Percentiles rank a stretch among this genome's conserved stretches.
Evolutionary conservation across 2,329 filamentous ascomycete genomes (phyloP).

Genomic region (Lizonia empirigonia): DNA sequence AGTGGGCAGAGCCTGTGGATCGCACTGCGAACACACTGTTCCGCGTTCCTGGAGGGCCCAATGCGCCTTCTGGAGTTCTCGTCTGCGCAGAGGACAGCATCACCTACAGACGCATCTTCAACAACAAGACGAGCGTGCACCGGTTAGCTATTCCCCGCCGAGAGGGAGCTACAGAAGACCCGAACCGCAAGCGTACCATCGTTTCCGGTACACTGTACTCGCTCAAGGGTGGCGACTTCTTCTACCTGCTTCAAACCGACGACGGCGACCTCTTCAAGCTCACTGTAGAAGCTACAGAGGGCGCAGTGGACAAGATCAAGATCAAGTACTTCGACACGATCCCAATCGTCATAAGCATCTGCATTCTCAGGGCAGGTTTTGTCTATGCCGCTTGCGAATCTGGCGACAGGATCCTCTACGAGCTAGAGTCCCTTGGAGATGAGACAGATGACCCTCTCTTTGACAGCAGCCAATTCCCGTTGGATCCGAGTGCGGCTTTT

Average conservation of each 20-base stretch:
- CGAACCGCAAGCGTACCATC: constrained; percentile 84
- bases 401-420: constrained; percentile 93
- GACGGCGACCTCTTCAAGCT: constrained; percentile 99
- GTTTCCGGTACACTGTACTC: constrained; percentile 96
- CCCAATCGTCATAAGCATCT: constrained; percentile 82
- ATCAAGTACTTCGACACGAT: constrained; percentile 99
- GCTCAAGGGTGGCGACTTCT: constrained; percentile 87
- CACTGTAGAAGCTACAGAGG: constrained; percentile 81
- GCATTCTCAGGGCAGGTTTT: constrained; percentile 94
- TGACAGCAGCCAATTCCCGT: constrained; percentile 78
- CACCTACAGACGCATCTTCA: constrained; percentile 93
- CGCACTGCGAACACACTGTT: constrained; percentile 88
- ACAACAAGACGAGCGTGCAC: constrained; percentile 72
- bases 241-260: constrained; percentile 93
- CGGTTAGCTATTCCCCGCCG: constrained; percentile 87
- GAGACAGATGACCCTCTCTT: constrained; percentile 91
- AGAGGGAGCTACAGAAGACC: constrained; percentile 87
- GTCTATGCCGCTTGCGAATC: constrained; percentile 91
- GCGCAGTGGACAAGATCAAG: constrained; percentile 72
- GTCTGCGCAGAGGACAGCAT: constrained; percentile 95
- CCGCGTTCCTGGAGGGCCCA: constrained; percentile 90
- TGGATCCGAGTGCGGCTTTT: constrained; percentile 73
- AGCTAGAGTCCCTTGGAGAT: constrained; percentile 95
- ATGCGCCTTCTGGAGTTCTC: constrained; percentile 91
- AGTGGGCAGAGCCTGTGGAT: constrained; percentile 94